Evolutionary conservation across 495 filamentous ascomycete species (phyloP).

Genomic region (Tuber brumale): DNA sequence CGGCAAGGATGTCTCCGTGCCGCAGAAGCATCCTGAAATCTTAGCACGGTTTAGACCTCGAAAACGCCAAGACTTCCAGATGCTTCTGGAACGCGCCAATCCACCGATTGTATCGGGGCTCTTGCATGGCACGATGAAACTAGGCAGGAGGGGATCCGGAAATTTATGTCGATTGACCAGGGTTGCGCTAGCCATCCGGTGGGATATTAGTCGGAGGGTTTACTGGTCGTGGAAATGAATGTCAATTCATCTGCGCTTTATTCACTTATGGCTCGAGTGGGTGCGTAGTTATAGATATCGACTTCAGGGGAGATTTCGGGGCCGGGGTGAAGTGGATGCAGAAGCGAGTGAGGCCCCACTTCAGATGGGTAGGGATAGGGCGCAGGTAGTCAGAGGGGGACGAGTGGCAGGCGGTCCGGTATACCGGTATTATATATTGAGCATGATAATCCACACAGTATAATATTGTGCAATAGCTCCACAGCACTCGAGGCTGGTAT

Average conservation of each 20-base stretch:
- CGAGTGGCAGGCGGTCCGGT: not conserved
- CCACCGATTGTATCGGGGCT: not conserved
- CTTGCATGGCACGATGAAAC: not conserved
- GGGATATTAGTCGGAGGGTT: not conserved
- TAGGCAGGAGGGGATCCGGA: not conserved
- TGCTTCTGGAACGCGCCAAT: not conserved
- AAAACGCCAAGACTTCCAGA: not conserved
- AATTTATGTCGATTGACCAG: not conserved
- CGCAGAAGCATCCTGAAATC: not conserved
- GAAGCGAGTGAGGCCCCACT: not conserved
- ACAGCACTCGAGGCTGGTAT: not conserved
- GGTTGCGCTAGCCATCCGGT: not conserved
- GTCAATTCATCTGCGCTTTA: not conserved
- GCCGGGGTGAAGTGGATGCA: not conserved
- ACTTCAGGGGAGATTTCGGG: not conserved
- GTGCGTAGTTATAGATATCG: conserved; percentile 3
- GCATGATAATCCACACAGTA: not conserved
- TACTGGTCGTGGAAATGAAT: not conserved
- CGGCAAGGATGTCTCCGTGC: not conserved
- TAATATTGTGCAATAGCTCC: no score
- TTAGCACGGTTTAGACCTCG: not conserved
- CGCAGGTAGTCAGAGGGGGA: not conserved
- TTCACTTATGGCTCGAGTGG: not conserved
- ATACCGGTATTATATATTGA: not conserved
- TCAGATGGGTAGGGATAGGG: not conserved